These are phyloP conservation scores for Candida krabiensis DNA, from an alignment of 805 yeast genomes.

Conservation along the genomic window DNA sequence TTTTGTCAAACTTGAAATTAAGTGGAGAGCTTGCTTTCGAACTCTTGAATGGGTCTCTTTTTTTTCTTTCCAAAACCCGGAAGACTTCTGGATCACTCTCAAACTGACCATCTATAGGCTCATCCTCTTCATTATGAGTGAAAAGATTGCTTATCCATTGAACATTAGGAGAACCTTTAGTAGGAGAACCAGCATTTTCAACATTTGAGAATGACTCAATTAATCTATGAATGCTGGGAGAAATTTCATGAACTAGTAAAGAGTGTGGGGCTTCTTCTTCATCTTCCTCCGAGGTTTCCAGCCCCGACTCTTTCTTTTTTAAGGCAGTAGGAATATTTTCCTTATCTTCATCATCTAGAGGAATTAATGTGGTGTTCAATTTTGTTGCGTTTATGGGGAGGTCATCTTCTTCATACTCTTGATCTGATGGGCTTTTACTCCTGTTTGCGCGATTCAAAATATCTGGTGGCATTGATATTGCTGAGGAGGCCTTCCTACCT, in stretches of 20 bases:
- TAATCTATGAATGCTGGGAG: slow-evolving; percentile 34
- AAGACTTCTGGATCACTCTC: slow-evolving; percentile 27
- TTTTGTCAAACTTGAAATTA: slow-evolving; percentile 27
- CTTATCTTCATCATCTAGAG: slow-evolving; percentile 43
- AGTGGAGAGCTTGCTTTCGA: slow-evolving; percentile 16
- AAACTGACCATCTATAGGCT: slow-evolving; percentile 18
- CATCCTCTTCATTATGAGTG: slow-evolving; percentile 26
- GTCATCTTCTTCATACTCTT: slow-evolving; percentile 34
- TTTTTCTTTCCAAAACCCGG: slow-evolving; percentile 17
- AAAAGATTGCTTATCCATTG: slow-evolving; percentile 34
- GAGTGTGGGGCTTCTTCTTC: slow-evolving; percentile 17
- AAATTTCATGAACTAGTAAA: slow-evolving; percentile 29
- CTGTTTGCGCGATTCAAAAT: background rate
- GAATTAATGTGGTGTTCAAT: slow-evolving; percentile 53
- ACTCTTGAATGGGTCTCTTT: slow-evolving; percentile 1
- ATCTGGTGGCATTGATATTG: background rate
- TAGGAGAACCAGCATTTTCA: slow-evolving; percentile 29
- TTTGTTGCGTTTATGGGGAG: slow-evolving; percentile 47
- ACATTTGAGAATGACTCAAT: slow-evolving; percentile 32
- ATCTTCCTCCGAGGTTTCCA: slow-evolving; percentile 5
- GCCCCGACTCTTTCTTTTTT: slow-evolving; percentile 1
- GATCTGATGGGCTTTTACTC: slow-evolving; percentile 5
- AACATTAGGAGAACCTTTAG: slow-evolving; percentile 22
- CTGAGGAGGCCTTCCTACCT: background rate
- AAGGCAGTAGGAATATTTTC: slow-evolving; percentile 28